These are phyloP conservation scores for Nicotiana attenuata DNA, from an alignment of 257 asterid species.

Conservation along the genomic window DNA sequence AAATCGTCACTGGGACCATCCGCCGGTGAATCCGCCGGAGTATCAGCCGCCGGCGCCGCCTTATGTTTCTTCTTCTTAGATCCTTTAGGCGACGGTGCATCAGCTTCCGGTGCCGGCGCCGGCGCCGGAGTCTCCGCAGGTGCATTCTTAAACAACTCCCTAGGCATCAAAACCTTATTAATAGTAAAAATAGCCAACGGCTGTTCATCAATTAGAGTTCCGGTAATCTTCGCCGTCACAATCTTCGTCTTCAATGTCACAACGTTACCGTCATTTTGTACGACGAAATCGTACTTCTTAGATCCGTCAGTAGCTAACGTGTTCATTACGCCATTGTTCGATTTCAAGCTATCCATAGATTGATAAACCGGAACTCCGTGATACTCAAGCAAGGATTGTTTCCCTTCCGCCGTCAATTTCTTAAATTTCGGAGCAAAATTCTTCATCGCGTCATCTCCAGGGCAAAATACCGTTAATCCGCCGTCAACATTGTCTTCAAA, in stretches of 20 bases:
- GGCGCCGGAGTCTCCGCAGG: constrained; percentile 42
- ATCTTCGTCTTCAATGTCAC: constrained; percentile 42
- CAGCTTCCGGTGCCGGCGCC: constrained; percentile 46
- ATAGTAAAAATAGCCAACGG: constrained; percentile 41
- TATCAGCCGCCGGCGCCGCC: constrained; percentile 40
- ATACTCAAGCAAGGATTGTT: constrained; percentile 43
- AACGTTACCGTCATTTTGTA: constrained; percentile 10
- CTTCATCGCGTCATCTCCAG: constrained; percentile 68
- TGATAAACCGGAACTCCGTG: constrained; percentile 50
- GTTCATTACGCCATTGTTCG: constrained; percentile 42
- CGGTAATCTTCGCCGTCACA: constrained; percentile 25
- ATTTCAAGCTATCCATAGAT: constrained; percentile 34
- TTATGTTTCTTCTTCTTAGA: constrained; percentile 34
- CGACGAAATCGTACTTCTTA: background rate
- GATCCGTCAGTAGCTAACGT: constrained; percentile 23
- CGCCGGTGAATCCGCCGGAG: constrained; percentile 40
- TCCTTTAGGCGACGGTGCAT: constrained; percentile 28
- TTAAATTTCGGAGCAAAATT: constrained; percentile 39
- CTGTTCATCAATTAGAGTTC: constrained; percentile 38
- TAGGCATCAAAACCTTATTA: constrained; percentile 43
- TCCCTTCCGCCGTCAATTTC: constrained; percentile 35
- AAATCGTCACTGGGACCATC: constrained; percentile 39
- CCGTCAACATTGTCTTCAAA: constrained; percentile 35
- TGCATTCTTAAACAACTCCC: constrained; percentile 37
- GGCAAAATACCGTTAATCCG: constrained; percentile 65